Evolutionary conservation across 352 stramenopile species (phyloP).

Genomic region (Pythium insidiosum): DNA sequence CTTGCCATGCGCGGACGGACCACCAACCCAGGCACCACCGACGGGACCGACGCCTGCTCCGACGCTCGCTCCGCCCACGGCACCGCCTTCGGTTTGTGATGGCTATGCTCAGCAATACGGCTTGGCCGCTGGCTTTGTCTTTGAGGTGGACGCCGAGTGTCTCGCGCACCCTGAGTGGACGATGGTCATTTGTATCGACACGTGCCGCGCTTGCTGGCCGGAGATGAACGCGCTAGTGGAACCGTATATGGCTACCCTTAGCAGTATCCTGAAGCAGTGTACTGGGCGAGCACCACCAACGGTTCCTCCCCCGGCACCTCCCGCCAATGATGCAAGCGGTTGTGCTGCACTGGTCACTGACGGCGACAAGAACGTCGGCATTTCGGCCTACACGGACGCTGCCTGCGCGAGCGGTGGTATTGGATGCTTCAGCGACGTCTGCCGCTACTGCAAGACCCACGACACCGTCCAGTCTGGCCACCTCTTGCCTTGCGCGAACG

Average conservation of each 20-base stretch:
- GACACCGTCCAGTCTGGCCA: background rate
- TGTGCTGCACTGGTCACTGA: conserved; percentile 2
- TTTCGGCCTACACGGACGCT: conserved; percentile 3
- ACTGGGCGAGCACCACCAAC: too few relatives aligned
- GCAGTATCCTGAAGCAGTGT: too few relatives aligned
- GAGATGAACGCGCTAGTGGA: too few relatives aligned
- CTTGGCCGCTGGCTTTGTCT: too few relatives aligned
- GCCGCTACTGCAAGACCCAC: conserved; percentile 13
- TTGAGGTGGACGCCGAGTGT: too few relatives aligned
- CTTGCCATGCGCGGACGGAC: background rate
- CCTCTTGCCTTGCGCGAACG: background rate
- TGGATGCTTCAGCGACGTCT: conserved; percentile 9
- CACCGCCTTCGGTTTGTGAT: too few relatives aligned
- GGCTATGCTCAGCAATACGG: too few relatives aligned
- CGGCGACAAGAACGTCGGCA: conserved; percentile 6
- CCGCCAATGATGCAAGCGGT: background rate
- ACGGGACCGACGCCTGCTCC: too few relatives aligned
- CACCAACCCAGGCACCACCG: background rate
- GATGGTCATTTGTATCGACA: too few relatives aligned
- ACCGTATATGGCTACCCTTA: too few relatives aligned
- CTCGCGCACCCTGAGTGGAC: too few relatives aligned
- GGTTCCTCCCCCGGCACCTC: background rate
- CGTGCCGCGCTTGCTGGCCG: too few relatives aligned
- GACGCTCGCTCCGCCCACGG: background rate
- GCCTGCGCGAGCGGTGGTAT: conserved; percentile 6